Base-by-base conservation (phyloP, 129 eudicot species). In the Chrysanthemum lavandulifolium region DNA sequence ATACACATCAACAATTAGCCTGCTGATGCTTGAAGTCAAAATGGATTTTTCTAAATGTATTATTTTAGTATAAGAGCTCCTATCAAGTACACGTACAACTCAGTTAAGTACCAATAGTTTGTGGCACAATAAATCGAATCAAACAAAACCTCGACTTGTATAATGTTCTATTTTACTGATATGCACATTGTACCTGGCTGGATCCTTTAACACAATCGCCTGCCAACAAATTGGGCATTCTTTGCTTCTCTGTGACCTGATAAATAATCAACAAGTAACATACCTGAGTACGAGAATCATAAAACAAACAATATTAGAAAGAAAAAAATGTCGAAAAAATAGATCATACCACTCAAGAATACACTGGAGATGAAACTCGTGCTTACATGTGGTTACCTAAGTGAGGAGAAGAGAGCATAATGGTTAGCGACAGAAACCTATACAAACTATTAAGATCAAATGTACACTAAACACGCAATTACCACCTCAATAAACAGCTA, bases 141-240 rank as follows among this genome's bases (percentile, higher is more conserved):
- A 58, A 59, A 33, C 18, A 7, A 68, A 12, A 3, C 43, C 15
- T 16, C 15, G 14, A 65, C 45, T 62, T 25, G 0, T 13, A 7
- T 65, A 8, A 51, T 73, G 31, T 15, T 61, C 13, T 76, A 13
- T 3, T 63, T 65, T 47, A 48, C 54, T 47, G 19, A 67, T 5
- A 60, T 65, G 33, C 71, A 69, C 40, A 12, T 58, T 73, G 50
- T 79, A 90, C 96, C 93, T 90, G 62, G 84, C 71, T 49, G 92
- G 93, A 69, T 90, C 96, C 72, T 82, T 76, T 57, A 90, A 81
- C 73, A 75, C 76, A 36, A 85, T 85, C 81, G 77, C 57, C 77
- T 87, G 90, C 86, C 89, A 90, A 76, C 96, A 90, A 51, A 87
- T 90, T 52, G 96, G 96, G 80, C 96, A 90, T 70, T 86, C 96